Evolutionary conservation across 768 basidiomycete genomes (phyloP), one percentile per base, ranked within the genome.

Genomic region (Chalciporus chontae): DNA sequence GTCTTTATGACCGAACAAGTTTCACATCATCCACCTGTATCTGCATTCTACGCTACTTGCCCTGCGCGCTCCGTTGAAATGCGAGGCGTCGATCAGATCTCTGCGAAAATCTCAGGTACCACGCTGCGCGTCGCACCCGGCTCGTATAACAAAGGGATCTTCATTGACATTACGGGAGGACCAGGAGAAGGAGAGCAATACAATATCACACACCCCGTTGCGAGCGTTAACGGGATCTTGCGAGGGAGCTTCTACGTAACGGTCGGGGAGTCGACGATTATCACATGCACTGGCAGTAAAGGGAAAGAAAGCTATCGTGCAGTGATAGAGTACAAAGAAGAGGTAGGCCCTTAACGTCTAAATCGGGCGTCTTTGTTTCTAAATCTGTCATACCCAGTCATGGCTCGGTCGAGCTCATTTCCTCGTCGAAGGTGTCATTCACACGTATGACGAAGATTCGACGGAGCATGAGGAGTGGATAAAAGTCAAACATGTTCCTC

Each of bases 21-120:
- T 41, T 96, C 90, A 2, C 96, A 99, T 70, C 96, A 99, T 61
- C 96, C 96, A 0, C 96, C 96, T 3, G 81, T 97, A 26, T 95
- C 92, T 1, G 84, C 88, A 1, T 95, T 84, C 63, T 84, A 83
- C 54, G 90, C 87, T 7, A 54, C 72, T 4, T 94, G 90, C 66
- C 91, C 94, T 0, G 71, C 80, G 37, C 80, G 83, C 21, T 79
- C 80, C 26, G 63, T 94, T 37, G 84, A 88, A 54, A 75, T 89
- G 64, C 70, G 70, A 15, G 95, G 94, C 4, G 75, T 93, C 50
- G 95, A 99, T 71, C 95, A 99, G 71, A 94, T 99, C 56, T 77
- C 85, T 1, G 96, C 94, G 14, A 90, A 87, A 66, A 85, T 97
- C 1, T 89, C 91, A 10, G 92, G 93, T 15, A 93, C 93, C 37